Percentiles rank a stretch among this genome's conserved stretches.
Conservation (phyloP, 495 filamentous ascomycete species). For the Xylaria flabelliformis region DNA sequence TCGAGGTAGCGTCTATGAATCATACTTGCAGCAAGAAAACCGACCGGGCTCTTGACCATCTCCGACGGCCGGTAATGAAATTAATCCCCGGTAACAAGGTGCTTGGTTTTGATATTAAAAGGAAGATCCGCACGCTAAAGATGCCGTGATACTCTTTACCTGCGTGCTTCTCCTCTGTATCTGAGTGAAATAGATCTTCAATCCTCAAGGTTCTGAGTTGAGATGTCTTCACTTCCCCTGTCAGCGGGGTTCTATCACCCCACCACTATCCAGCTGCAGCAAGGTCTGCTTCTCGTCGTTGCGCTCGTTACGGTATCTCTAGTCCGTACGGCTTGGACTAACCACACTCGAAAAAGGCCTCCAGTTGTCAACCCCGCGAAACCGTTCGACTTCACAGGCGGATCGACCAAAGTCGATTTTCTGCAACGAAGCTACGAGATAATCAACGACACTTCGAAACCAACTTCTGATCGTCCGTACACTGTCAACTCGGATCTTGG, state of each 20-base stretch:
- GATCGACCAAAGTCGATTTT: constrained; percentile 6
- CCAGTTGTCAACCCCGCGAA: constrained; percentile 17
- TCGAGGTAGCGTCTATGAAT: background rate
- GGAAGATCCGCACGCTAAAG: background rate
- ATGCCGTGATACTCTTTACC: background rate
- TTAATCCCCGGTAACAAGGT: background rate
- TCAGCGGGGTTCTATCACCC: background rate
- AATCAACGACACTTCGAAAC: background rate
- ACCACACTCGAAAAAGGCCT: background rate
- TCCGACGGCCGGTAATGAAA: constrained; percentile 1
- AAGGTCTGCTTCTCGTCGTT: background rate
- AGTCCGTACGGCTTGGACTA: background rate
- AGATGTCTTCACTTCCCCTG: constrained; percentile 3
- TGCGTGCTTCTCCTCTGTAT: background rate
- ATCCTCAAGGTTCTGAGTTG: background rate
- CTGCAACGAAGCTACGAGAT: constrained; percentile 13
- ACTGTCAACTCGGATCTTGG: constrained; percentile 30
- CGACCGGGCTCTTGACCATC: constrained; percentile 4
- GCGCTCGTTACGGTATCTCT: background rate
- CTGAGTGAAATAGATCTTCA: background rate
- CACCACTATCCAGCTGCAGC: background rate
- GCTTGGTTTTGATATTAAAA: constrained; percentile 8
- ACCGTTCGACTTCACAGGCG: background rate
- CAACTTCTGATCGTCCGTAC: constrained; percentile 16
- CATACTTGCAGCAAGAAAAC: background rate